A percentile compares a stretch with the other conserved stretches of the same genome.
Conservation (phyloP, 2,329 filamentous ascomycete species). For the Colletotrichum orbiculare region DNA sequence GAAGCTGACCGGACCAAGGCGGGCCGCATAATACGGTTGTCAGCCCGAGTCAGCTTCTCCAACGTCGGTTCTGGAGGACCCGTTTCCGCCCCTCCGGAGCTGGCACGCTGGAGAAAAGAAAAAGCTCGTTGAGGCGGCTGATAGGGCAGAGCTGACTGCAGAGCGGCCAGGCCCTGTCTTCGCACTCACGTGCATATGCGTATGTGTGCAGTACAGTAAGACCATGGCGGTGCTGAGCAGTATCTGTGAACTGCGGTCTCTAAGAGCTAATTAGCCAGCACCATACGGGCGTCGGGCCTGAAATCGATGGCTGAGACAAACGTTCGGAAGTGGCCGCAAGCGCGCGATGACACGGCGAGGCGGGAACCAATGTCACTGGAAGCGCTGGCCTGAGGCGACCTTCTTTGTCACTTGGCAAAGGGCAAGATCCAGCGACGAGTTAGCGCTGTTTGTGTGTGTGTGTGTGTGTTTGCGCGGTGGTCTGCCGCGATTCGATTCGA, state of each 20-base stretch:
- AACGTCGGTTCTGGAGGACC: slow-evolving; percentile 18
- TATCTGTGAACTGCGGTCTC: background rate
- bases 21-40: slow-evolving; percentile 11
- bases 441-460: background rate
- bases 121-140: slow-evolving; percentile 3
- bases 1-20: slow-evolving; percentile 16
- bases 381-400: slow-evolving; percentile 2
- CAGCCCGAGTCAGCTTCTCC: slow-evolving; percentile 19
- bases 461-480: background rate
- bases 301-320: slow-evolving; percentile 19
- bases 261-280: too few relatives aligned
- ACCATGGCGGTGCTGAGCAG: background rate
- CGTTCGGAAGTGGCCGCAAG: slow-evolving; percentile 26
- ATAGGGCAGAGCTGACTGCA: slow-evolving; percentile 15
- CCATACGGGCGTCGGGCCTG: slow-evolving; percentile 4
- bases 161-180: slow-evolving; percentile 9
- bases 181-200: slow-evolving; percentile 4
- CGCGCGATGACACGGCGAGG: slow-evolving; percentile 1
- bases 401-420: slow-evolving; percentile 8
- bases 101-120: slow-evolving; percentile 11
- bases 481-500: slow-evolving; percentile 15
- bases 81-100: slow-evolving; percentile 18
- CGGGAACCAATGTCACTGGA: background rate
- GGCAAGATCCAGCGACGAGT: slow-evolving; percentile 5
- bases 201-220: slow-evolving; percentile 5